Conservation (phyloP, 2,329 filamentous ascomycete species). For the Hirsutella thompsonii region DNA sequence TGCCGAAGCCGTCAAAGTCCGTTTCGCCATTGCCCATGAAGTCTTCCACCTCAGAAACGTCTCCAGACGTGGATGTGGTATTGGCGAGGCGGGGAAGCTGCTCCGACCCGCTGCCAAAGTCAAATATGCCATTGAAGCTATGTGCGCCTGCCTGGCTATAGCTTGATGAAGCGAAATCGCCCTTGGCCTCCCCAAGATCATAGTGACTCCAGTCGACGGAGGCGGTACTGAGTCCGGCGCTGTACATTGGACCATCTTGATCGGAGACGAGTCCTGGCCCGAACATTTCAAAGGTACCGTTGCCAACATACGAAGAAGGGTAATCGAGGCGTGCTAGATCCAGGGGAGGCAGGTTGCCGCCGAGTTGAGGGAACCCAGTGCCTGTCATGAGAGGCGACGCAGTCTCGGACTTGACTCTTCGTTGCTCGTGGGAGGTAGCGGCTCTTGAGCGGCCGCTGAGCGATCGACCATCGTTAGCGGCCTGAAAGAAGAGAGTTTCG, state of each 20-base stretch:
- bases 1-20: conserved; percentile 33
- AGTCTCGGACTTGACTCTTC: conserved; percentile 47
- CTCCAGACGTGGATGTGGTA: conserved; percentile 49
- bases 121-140: conserved; percentile 37
- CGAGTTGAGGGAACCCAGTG: conserved; percentile 37
- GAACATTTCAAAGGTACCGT: conserved; percentile 38
- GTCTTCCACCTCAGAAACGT: conserved; percentile 56
- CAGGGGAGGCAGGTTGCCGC: conserved; percentile 39
- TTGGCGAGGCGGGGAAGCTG: conserved; percentile 41
- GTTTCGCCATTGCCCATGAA: conserved; percentile 34
- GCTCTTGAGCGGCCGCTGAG: conserved; percentile 20
- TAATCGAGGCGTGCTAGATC: conserved; percentile 45
- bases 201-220: conserved; percentile 34
- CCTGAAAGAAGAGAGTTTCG: conserved; percentile 26
- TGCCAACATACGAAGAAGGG: conserved; percentile 29
- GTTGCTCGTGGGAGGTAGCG: conserved; percentile 30
- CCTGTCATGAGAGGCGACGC: conserved; percentile 43
- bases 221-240: conserved; percentile 44
- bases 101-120: conserved; percentile 39
- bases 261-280: conserved; percentile 32
- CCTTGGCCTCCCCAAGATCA: conserved; percentile 30
- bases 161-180: conserved; percentile 38
- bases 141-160: conserved; percentile 39
- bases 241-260: conserved; percentile 46
- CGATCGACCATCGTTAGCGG: conserved; percentile 18